Conservation (phyloP, 768 basidiomycete genomes). For the Rhizopogon vinicolor region DNA sequence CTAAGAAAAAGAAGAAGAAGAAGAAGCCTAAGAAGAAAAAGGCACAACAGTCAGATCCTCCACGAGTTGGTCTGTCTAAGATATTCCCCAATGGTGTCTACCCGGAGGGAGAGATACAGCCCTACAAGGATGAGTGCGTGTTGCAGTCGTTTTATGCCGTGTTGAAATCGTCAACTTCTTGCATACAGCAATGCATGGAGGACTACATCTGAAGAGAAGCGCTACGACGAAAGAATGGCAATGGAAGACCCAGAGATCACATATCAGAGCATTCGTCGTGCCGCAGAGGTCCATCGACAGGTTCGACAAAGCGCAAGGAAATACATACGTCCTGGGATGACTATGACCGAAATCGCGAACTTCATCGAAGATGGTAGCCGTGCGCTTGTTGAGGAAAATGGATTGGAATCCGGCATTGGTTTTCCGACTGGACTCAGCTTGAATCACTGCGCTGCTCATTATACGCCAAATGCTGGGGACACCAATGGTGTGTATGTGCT, state of each 20-base stretch:
- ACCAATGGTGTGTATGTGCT: conserved; percentile 53
- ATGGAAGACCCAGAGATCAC: conserved; percentile 81
- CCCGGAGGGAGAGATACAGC: conserved; percentile 88
- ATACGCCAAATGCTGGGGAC: conserved; percentile 92
- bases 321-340: conserved; percentile 88
- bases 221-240: conserved; percentile 71
- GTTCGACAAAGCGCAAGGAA: conserved; percentile 81
- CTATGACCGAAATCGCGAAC: conserved; percentile 90
- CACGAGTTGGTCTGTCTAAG: conserved; percentile 82
- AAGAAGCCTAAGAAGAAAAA: conserved; percentile 90
- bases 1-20: conserved; percentile 89
- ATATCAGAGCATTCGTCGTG: conserved; percentile 87
- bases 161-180: background rate
- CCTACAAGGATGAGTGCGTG: conserved; percentile 88
- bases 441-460: conserved; percentile 96
- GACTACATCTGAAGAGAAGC: conserved; percentile 86
- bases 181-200: conserved; percentile 77
- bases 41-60: conserved; percentile 83
- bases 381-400: conserved; percentile 88
- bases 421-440: conserved; percentile 95
- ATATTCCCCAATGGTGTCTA: conserved; percentile 84
- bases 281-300: conserved; percentile 93
- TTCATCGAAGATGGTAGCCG: conserved; percentile 90
- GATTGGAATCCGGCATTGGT: conserved; percentile 81
- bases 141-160: background rate